Evolutionary conservation across 768 basidiomycete genomes (phyloP), one percentile per base, ranked within the genome.

Genomic region (Suillus bovinus): DNA sequence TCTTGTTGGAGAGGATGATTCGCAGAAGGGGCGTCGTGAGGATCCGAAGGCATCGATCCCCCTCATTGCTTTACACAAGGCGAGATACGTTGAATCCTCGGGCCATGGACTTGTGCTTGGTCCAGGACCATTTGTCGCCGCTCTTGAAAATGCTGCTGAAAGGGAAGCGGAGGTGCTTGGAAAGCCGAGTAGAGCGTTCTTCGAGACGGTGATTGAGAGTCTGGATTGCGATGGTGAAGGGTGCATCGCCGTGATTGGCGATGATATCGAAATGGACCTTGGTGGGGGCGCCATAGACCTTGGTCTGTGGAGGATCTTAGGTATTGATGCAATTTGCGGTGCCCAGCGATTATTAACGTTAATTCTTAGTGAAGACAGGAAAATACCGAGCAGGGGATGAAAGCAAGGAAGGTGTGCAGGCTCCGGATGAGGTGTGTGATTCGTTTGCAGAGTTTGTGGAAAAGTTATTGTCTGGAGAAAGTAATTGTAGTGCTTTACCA

Each of bases 371-470:
- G 27, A 80, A 79, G 68, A 88, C 89, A 6, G 89, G 90, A 13
- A 91, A 90, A 68, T 90, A 89, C 69, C 79, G 89, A 3, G 22
- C 74, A 4, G 87, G 86, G 3, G 85, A 87, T 66, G 89, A 90
- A 70, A 59, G 49, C 6, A 75, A 73, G 60, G 59, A 64, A 17
- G 80, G 77, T 0, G 64, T 72, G 2, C 64, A 69, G 7, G 77
- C 81, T 33, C 86, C 86, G 4, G 83, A 88, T 69, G 82, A 83
- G 64, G 73, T 86, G 4, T 81, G 69, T 58, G 82, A 82, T 33
- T 81, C 77, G 4, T 88, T 89, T 66, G 77, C 84, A 4, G 72
- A 74, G 5, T 84, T 87, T 60, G 79, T 87, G 1, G 81, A 87
- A n/a, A 75, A 68, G 10, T 56, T 56, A 39, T 27, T 39, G 36